Evolutionary conservation across 805 yeast species (phyloP).

Genomic region (Cyberlindnera misumaiensis): DNA sequence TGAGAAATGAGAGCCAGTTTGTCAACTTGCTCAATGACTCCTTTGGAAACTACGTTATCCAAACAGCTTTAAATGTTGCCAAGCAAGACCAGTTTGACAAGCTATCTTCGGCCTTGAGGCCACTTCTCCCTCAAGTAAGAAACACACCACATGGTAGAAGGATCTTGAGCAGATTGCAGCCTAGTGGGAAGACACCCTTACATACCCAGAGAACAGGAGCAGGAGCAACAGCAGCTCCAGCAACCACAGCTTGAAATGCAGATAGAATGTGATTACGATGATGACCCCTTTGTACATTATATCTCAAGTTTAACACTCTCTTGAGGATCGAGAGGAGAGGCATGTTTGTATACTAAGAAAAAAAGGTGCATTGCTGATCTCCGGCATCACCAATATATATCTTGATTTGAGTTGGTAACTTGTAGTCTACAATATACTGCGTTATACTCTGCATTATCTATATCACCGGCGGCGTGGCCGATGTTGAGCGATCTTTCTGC

Average conservation of each 20-base stretch:
- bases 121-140: slow-evolving; percentile 70
- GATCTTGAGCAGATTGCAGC: slow-evolving; percentile 60
- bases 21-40: slow-evolving; percentile 73
- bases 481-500: slow-evolving; percentile 21
- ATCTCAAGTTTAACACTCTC: background rate
- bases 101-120: slow-evolving; percentile 55
- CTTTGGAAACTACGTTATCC: slow-evolving; percentile 91
- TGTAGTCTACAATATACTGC: background rate
- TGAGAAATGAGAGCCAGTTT: slow-evolving; percentile 28
- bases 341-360: slow-evolving; percentile 1
- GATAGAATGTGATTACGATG: background rate
- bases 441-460: background rate
- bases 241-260: too few relatives aligned
- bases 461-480: slow-evolving; percentile 15
- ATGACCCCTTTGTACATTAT: background rate
- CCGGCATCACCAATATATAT: background rate
- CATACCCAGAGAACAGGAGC: background rate
- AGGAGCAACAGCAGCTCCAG: too few relatives aligned
- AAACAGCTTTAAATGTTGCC: slow-evolving; percentile 72
- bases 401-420: background rate
- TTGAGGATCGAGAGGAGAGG: too few relatives aligned
- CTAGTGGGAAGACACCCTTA: slow-evolving; percentile 1
- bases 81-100: slow-evolving; percentile 41
- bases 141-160: slow-evolving; percentile 96
- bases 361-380: background rate